These are phyloP conservation scores for Pichia sp. DNA, from an alignment of 1,139 yeast species.

Conservation along the genomic window DNA sequence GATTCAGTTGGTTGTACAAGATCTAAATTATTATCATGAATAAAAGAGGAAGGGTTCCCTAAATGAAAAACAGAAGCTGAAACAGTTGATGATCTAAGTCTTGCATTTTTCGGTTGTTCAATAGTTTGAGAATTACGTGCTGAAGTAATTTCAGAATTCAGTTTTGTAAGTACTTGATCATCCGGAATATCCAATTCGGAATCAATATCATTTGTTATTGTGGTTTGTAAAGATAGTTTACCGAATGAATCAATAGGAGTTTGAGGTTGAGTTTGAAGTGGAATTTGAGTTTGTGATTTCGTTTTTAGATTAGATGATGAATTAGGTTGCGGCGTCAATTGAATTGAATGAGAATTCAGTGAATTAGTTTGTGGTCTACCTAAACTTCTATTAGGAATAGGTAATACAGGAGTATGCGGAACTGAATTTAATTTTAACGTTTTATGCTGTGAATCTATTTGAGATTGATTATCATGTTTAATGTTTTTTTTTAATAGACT, in stretches of 20 bases:
- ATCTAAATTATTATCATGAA: not conserved
- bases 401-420: slow-evolving; percentile 7
- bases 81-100: slow-evolving; percentile 17
- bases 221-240: slow-evolving; percentile 27
- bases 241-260: slow-evolving; percentile 18
- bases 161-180: slow-evolving; percentile 4
- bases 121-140: not conserved
- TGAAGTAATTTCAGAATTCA: not conserved
- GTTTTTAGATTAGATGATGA: slow-evolving; percentile 15
- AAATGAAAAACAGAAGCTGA: slow-evolving; percentile 8
- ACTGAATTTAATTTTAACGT: not conserved
- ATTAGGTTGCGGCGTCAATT: slow-evolving; percentile 15
- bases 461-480: not conserved
- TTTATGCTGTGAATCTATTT: not conserved
- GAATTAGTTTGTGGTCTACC: slow-evolving; percentile 12
- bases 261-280: slow-evolving; percentile 12
- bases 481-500: slow-evolving; percentile 6
- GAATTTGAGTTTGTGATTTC: slow-evolving; percentile 1
- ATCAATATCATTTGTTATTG: slow-evolving; percentile 30
- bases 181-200: slow-evolving; percentile 24
- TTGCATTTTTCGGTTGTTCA: slow-evolving; percentile 6
- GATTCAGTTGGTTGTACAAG: not conserved
- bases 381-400: slow-evolving; percentile 15
- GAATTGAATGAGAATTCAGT: slow-evolving; percentile 19
- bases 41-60: not conserved